Conservation (phyloP, 2,329 filamentous ascomycete species). For the Emmonsiellopsis sp. region DNA sequence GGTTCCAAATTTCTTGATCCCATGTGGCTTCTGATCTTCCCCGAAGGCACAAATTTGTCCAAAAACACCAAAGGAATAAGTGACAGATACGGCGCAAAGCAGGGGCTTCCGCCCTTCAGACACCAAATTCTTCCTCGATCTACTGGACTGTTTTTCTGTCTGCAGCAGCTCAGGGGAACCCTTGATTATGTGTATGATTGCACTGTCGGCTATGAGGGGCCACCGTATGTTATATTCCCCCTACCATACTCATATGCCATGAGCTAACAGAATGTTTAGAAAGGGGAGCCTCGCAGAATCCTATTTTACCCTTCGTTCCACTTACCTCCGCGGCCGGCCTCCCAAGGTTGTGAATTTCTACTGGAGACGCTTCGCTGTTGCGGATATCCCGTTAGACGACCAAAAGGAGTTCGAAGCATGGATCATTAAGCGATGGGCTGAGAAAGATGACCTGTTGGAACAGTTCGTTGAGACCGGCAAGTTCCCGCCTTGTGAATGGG, state of each 20-base stretch:
- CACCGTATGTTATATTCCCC: slow-evolving; percentile 57
- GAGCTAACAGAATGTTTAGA: slow-evolving; percentile 31
- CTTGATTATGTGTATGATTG: slow-evolving; percentile 64
- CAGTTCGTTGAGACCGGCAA: slow-evolving; percentile 67
- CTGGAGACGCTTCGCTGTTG: slow-evolving; percentile 77
- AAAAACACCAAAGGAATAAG: slow-evolving; percentile 47
- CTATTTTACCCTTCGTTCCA: slow-evolving; percentile 76
- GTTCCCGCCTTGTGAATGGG: slow-evolving; percentile 61
- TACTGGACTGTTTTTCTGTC: slow-evolving; percentile 53
- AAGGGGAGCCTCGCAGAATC: slow-evolving; percentile 81
- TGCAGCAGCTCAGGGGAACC: slow-evolving; percentile 49
- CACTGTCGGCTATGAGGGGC: slow-evolving; percentile 89
- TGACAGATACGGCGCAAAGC: slow-evolving; percentile 49
- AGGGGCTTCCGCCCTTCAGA: slow-evolving; percentile 48
- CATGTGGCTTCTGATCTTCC: slow-evolving; percentile 60
- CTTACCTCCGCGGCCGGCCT: slow-evolving; percentile 78
- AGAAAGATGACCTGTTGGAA: slow-evolving; percentile 85
- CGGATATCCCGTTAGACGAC: slow-evolving; percentile 70
- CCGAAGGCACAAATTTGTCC: slow-evolving; percentile 56
- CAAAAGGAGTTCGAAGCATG: slow-evolving; percentile 70
- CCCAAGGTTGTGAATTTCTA: slow-evolving; percentile 96
- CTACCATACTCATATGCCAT: not conserved
- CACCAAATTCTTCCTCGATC: slow-evolving; percentile 53
- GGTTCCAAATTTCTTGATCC: slow-evolving; percentile 43
- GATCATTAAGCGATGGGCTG: slow-evolving; percentile 78